Conservation (phyloP, 495 filamentous ascomycete genomes). For the Neurospora sp. region DNA sequence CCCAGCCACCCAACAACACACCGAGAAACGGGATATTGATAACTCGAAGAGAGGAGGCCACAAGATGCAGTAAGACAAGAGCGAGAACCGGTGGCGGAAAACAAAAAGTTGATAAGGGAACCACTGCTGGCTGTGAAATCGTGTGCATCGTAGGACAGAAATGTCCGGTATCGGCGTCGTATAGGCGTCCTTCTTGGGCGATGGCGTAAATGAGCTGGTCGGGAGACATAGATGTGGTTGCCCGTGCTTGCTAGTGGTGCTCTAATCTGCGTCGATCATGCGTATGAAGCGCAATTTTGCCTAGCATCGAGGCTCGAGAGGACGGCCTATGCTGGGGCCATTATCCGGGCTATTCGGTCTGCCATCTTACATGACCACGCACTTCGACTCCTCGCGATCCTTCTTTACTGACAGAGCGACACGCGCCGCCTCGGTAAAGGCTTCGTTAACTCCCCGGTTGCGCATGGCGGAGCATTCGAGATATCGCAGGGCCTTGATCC, state of each 20-base stretch:
- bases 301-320: not conserved
- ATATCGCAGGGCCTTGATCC: constrained; percentile 81
- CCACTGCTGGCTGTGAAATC: not conserved
- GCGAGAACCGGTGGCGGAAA: not conserved
- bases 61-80: not conserved
- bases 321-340: not conserved
- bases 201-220: not conserved
- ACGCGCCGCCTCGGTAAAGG: constrained; percentile 94
- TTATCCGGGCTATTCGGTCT: not conserved
- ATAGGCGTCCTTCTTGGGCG: not conserved
- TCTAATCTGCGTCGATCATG: not conserved
- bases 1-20: not conserved
- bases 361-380: constrained; percentile 42
- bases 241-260: not conserved
- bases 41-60: not conserved
- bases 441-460: constrained; percentile 95
- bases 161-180: not conserved
- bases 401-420: constrained; percentile 88
- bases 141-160: not conserved
- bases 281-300: not conserved
- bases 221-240: not conserved
- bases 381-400: constrained; percentile 44
- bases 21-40: constrained; percentile 1
- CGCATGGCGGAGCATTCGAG: constrained; percentile 98
- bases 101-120: not conserved